A percentile compares a stretch with the other conserved stretches of the same genome.
These are phyloP conservation scores for Russula compacta DNA, from an alignment of 768 basidiomycete genomes.

Conservation along the genomic window DNA sequence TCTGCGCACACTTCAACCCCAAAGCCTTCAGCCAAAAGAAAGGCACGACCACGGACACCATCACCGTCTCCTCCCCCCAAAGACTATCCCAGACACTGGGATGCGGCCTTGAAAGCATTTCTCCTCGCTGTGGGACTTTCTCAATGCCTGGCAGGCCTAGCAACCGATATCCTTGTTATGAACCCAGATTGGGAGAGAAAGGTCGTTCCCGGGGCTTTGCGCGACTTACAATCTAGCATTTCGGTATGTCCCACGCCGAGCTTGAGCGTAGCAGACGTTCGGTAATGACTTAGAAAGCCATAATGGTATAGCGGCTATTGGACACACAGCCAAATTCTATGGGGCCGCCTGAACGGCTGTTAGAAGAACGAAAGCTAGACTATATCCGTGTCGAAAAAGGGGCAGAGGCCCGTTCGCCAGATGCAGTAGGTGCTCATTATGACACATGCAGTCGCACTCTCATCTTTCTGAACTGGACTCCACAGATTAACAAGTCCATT, in stretches of 20 bases:
- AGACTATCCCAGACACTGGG: slow-evolving; percentile 20
- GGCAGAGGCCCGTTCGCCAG: slow-evolving; percentile 41
- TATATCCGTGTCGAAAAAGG: slow-evolving; percentile 46
- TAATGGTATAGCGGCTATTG: slow-evolving; percentile 10
- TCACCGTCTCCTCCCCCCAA: slow-evolving; percentile 17
- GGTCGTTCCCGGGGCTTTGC: slow-evolving; percentile 22
- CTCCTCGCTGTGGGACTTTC: slow-evolving; percentile 21
- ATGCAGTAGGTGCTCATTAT: slow-evolving; percentile 39
- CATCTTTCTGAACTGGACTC: neutral
- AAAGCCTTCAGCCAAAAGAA: slow-evolving; percentile 4
- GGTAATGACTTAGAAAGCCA: slow-evolving; percentile 11
- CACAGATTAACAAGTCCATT: slow-evolving; percentile 56
- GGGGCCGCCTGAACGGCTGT: slow-evolving; percentile 24
- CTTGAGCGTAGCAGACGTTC: slow-evolving; percentile 1
- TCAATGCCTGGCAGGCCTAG: slow-evolving; percentile 23
- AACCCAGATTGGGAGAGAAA: slow-evolving; percentile 23
- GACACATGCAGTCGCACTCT: neutral
- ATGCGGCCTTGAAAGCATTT: slow-evolving; percentile 18
- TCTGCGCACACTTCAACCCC: neutral
- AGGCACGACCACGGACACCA: slow-evolving; percentile 1
- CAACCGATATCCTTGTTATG: slow-evolving; percentile 26
- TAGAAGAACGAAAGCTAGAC: slow-evolving; percentile 64
- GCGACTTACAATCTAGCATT: slow-evolving; percentile 18
- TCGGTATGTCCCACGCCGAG: slow-evolving; percentile 16
- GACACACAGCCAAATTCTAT: slow-evolving; percentile 24